Evolutionary conservation across 2,329 filamentous ascomycete species (phyloP).

Genomic region (Xylariaceae sp.): DNA sequence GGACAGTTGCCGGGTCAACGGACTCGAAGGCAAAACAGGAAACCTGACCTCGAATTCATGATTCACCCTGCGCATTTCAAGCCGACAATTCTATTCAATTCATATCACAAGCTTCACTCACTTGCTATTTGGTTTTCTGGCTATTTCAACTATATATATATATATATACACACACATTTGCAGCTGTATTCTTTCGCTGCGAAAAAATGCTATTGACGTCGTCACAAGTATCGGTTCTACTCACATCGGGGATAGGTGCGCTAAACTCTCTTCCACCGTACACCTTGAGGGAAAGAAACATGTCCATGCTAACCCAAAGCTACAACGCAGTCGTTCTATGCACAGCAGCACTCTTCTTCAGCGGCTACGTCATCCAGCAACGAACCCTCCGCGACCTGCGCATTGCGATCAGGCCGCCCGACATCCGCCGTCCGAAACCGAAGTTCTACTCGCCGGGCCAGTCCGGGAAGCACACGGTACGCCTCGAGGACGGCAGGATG

Average conservation of each 20-base stretch:
- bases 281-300: conserved; percentile 1
- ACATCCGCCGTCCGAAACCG: conserved; percentile 40
- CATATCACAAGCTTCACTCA: conserved; percentile 1
- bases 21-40: conserved; percentile 16
- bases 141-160: conserved; percentile 4
- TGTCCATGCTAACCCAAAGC: not conserved
- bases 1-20: conserved; percentile 8
- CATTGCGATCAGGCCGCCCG: conserved; percentile 57
- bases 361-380: conserved; percentile 84
- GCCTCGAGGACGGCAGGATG: conserved; percentile 43
- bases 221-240: conserved; percentile 64
- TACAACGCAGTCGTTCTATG: conserved; percentile 61
- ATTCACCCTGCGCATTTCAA: not conserved
- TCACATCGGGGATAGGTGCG: conserved; percentile 59
- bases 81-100: conserved; percentile 2
- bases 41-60: conserved; percentile 7
- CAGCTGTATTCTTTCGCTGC: too few species aligned
- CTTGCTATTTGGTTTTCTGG: conserved; percentile 1
- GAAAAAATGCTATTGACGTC: conserved; percentile 60
- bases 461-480: conserved; percentile 24
- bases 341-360: conserved; percentile 78
- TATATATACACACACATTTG: not conserved
- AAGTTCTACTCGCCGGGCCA: conserved; percentile 33
- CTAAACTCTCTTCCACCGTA: conserved; percentile 1
- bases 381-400: conserved; percentile 76